These are phyloP conservation scores for Tolypocladium ovalisporum DNA, from an alignment of 2,329 filamentous ascomycete species.

Conservation along the genomic window DNA sequence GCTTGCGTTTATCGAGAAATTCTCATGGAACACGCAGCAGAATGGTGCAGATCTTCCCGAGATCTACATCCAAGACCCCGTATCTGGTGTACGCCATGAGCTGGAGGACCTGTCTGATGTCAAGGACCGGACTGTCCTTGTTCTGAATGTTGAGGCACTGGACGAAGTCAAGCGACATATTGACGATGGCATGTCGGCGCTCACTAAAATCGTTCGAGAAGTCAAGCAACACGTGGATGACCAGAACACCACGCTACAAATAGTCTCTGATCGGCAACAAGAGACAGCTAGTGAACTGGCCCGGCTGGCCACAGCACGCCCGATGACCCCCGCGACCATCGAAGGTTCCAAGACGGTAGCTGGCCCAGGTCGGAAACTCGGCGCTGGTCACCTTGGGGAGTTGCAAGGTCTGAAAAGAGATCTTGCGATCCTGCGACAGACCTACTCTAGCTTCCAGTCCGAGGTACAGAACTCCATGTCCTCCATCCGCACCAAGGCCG, in stretches of 20 bases:
- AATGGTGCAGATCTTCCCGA: slow-evolving; percentile 89
- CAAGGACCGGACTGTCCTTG: slow-evolving; percentile 90
- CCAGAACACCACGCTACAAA: slow-evolving; percentile 70
- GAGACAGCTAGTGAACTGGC: slow-evolving; percentile 84
- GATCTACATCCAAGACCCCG: slow-evolving; percentile 93
- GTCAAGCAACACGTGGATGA: slow-evolving; percentile 76
- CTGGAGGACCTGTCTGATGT: slow-evolving; percentile 87
- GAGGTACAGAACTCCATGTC: slow-evolving; percentile 85
- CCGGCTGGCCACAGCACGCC: slow-evolving; percentile 36
- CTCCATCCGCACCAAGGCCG: slow-evolving; percentile 69
- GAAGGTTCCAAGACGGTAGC: slow-evolving; percentile 27
- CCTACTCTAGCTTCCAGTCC: slow-evolving; percentile 81
- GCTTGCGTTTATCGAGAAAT: slow-evolving; percentile 96
- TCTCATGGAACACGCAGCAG: slow-evolving; percentile 95
- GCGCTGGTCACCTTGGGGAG: slow-evolving; percentile 59
- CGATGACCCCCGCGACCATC: slow-evolving; percentile 26
- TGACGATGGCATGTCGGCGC: slow-evolving; percentile 74
- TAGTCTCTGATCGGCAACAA: slow-evolving; percentile 82
- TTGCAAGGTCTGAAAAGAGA: slow-evolving; percentile 77
- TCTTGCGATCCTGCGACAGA: slow-evolving; percentile 83
- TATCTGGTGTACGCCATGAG: slow-evolving; percentile 94
- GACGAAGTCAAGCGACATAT: slow-evolving; percentile 96
- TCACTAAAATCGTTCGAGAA: slow-evolving; percentile 75
- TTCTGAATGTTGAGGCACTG: slow-evolving; percentile 81
- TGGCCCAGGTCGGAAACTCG: slow-evolving; percentile 31